Evolutionary conservation across 2,329 filamentous ascomycete genomes (phyloP).

Genomic region (Lecanoromycetidae sp.): DNA sequence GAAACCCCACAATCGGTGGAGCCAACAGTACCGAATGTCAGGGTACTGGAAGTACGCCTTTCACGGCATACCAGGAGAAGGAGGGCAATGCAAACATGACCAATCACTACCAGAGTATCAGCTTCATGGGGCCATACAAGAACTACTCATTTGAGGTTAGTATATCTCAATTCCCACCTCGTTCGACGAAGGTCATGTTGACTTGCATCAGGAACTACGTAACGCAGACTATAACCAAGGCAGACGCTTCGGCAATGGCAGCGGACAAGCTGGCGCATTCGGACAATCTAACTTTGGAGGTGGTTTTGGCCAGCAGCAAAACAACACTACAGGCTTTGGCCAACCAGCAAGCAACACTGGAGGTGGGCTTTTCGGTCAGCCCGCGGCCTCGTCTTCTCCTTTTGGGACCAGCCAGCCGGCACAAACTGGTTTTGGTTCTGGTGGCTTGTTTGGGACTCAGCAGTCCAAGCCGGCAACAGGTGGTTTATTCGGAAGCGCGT

Average conservation of each 20-base stretch:
- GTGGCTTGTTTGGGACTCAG: conserved; percentile 33
- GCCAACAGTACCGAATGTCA: conserved; percentile 30
- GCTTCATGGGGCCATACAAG: conserved; percentile 41
- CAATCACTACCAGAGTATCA: conserved; percentile 38
- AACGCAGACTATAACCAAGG: conserved; percentile 82
- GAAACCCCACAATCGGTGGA: conserved; percentile 26
- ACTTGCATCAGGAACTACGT: conserved; percentile 48
- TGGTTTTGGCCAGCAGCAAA: conserved; percentile 27
- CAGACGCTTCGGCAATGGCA: conserved; percentile 68
- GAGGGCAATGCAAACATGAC: conserved; percentile 29
- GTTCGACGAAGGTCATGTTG: background rate
- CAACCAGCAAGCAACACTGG: conserved; percentile 29
- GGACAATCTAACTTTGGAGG: conserved; percentile 47
- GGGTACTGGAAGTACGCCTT: conserved; percentile 36
- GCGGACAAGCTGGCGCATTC: conserved; percentile 71
- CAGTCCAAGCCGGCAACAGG: conserved; percentile 32
- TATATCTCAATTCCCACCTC: background rate
- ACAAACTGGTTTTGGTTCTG: conserved; percentile 34
- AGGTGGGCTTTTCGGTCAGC: conserved; percentile 29
- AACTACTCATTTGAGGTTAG: conserved; percentile 71
- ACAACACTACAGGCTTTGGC: conserved; percentile 30
- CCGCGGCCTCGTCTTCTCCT: conserved; percentile 15
- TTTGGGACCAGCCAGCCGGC: conserved; percentile 19
- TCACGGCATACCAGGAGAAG: conserved; percentile 35
- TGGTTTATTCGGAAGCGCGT: conserved; percentile 31